Evolutionary conservation across 73 alveolate species (phyloP), one percentile per base, ranked within the genome.

Genomic region (Symbiodinium pilosum): DNA sequence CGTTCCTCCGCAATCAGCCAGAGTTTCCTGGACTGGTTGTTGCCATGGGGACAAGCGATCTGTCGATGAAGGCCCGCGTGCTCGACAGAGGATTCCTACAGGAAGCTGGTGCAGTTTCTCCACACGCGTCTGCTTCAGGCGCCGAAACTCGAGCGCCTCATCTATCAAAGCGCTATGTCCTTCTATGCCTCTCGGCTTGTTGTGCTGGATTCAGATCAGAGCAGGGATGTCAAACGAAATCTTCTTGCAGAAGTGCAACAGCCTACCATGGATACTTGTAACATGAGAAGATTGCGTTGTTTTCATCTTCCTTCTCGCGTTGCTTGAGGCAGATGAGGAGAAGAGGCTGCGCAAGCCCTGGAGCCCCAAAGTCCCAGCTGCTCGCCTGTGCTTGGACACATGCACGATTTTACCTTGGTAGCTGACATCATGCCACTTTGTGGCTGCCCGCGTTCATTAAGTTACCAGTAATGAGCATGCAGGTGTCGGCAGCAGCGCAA

Each of bases 151-250:
- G 97, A 91, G 54, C 34, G 97, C n/a, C 68, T 68, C 40, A 91
- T 91, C 54, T 91, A 91, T 54, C 75, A 91, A 36, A 71, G 81
- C 52, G 97, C 97, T 75, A 91, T 91, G 81, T 51, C 97, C 75
- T 91, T 91, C 81, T 91, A 91, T 34, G 51, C 87, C 38, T 28
- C 81, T 1, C 18, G 81, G 30, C 81, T 24, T n/a, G n/a, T n/a
- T n/a, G n/a, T n/a, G n/a, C n/a, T n/a, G n/a, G n/a, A n/a, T n/a
- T n/a, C n/a, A n/a, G n/a, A n/a, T n/a, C n/a, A n/a, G n/a, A n/a
- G n/a, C n/a, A n/a, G n/a, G n/a, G n/a, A n/a, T n/a, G n/a, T n/a
- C n/a, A n/a, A n/a, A n/a, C n/a, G n/a, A n/a, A n/a, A n/a, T n/a
- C n/a, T n/a, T n/a, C n/a, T n/a, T n/a, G n/a, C n/a, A n/a, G n/a